These are phyloP conservation scores for Patellaria atrata DNA, from an alignment of 495 filamentous ascomycete genomes.

Conservation along the genomic window DNA sequence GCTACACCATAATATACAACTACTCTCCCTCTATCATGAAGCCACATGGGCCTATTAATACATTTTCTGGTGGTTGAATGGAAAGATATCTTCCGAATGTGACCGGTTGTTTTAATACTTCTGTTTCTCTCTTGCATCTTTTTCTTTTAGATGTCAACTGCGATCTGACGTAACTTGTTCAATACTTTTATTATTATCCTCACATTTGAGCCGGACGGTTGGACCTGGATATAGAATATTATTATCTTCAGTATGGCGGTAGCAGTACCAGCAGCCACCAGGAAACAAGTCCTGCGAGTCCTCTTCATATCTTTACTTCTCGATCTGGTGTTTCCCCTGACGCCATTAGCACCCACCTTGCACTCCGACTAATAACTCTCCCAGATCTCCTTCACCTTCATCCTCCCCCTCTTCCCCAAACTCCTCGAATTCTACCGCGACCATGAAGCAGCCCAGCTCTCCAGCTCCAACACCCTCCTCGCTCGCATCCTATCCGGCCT, in stretches of 20 bases:
- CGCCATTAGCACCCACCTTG: constrained; percentile 4
- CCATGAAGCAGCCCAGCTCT: constrained; percentile 40
- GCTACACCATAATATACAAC: too few relatives aligned
- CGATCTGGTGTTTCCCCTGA: constrained; percentile 41
- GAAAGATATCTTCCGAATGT: too few relatives aligned
- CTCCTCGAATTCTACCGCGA: constrained; percentile 90
- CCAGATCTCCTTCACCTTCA: constrained; percentile 88
- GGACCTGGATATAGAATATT: background rate
- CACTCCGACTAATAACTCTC: background rate
- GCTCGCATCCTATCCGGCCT: constrained; percentile 66
- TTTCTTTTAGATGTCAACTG: too few relatives aligned
- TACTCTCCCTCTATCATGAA: too few relatives aligned
- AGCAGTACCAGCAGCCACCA: constrained; percentile 14
- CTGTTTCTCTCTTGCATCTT: too few relatives aligned
- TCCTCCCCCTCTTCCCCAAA: constrained; percentile 88
- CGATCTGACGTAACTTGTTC: background rate
- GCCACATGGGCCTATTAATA: too few relatives aligned
- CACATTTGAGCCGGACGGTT: too few relatives aligned
- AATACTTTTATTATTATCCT: background rate
- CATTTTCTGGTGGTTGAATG: too few relatives aligned
- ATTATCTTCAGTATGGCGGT: background rate
- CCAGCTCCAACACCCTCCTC: constrained; percentile 45
- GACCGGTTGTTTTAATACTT: too few relatives aligned
- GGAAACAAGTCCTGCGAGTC: constrained; percentile 75
- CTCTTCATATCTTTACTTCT: constrained; percentile 56